Conservation (phyloP, 2,329 filamentous ascomycete genomes). For the Exophiala calicioides region DNA sequence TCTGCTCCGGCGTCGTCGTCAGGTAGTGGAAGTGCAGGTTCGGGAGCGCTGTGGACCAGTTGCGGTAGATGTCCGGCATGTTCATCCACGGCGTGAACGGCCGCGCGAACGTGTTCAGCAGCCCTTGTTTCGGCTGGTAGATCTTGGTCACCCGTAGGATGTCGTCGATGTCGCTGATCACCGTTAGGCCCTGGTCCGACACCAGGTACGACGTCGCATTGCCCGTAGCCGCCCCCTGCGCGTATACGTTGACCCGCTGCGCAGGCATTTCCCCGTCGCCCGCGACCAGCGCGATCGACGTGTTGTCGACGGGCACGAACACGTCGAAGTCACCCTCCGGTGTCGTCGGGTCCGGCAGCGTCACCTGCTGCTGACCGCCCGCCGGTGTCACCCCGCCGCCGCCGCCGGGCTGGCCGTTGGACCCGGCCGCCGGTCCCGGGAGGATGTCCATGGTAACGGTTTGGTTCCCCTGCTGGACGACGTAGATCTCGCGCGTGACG, state of each 20-base stretch:
- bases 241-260: constrained; percentile 69
- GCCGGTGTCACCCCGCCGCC: constrained; percentile 54
- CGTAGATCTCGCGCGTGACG: constrained; percentile 69
- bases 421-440: constrained; percentile 59
- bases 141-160: constrained; percentile 80
- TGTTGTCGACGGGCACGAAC: constrained; percentile 65
- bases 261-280: constrained; percentile 66
- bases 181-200: constrained; percentile 67
- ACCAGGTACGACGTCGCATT: constrained; percentile 78
- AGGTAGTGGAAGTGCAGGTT: constrained; percentile 79
- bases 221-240: constrained; percentile 64
- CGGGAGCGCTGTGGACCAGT: constrained; percentile 67
- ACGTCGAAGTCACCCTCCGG: constrained; percentile 70
- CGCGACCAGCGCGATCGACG: constrained; percentile 56
- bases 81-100: constrained; percentile 73
- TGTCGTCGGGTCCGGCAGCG: constrained; percentile 67
- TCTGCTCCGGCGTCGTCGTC: constrained; percentile 77
- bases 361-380: constrained; percentile 64
- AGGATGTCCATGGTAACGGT: constrained; percentile 66
- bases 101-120: constrained; percentile 74
- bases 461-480: constrained; percentile 69
- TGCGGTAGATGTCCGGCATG: constrained; percentile 77
- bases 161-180: constrained; percentile 78
- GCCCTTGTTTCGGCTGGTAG: constrained; percentile 71
- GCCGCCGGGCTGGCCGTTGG: constrained; percentile 50